These are phyloP conservation scores for Saccharomycopsis fermentans DNA, from an alignment of 805 yeast species.

Conservation along the genomic window DNA sequence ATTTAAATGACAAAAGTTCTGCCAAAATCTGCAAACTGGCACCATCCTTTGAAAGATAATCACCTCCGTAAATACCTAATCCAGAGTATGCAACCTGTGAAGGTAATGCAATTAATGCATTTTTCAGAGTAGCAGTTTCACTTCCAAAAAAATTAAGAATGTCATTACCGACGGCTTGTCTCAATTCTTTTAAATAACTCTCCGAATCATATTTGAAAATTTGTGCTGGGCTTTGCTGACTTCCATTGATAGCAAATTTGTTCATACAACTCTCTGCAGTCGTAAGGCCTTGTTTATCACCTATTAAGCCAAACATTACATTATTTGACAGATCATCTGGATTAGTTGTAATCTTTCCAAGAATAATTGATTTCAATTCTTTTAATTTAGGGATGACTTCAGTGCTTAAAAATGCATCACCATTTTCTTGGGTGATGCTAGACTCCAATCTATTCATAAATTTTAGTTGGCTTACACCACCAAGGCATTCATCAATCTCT, in stretches of 20 bases:
- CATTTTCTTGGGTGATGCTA: conserved; percentile 29
- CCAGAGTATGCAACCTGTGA: conserved; percentile 85
- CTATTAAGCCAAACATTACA: conserved; percentile 47
- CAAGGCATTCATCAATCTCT: conserved; percentile 49
- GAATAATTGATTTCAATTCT: conserved; percentile 37
- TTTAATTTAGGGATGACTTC: conserved; percentile 58
- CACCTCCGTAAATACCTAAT: conserved; percentile 44
- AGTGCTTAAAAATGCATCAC: conserved; percentile 37
- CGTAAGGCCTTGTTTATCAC: conserved; percentile 34
- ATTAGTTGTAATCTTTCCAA: conserved; percentile 27
- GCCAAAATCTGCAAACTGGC: conserved; percentile 79
- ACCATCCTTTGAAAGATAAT: conserved; percentile 59
- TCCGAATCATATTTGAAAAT: background rate
- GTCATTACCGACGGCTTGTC: background rate
- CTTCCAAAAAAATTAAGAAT: background rate
- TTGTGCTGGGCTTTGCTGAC: conserved; percentile 19
- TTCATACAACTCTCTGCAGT: conserved; percentile 25
- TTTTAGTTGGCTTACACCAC: conserved; percentile 71
- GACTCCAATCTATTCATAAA: conserved; percentile 52
- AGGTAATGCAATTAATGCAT: conserved; percentile 52
- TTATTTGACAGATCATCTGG: background rate
- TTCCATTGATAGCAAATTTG: conserved; percentile 21
- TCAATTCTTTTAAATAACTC: conserved; percentile 3
- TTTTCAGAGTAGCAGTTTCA: background rate
- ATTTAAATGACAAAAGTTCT: conserved; percentile 69